Evolutionary conservation across 331 rosid species (phyloP).

Genomic region (Cydonia oblonga): DNA sequence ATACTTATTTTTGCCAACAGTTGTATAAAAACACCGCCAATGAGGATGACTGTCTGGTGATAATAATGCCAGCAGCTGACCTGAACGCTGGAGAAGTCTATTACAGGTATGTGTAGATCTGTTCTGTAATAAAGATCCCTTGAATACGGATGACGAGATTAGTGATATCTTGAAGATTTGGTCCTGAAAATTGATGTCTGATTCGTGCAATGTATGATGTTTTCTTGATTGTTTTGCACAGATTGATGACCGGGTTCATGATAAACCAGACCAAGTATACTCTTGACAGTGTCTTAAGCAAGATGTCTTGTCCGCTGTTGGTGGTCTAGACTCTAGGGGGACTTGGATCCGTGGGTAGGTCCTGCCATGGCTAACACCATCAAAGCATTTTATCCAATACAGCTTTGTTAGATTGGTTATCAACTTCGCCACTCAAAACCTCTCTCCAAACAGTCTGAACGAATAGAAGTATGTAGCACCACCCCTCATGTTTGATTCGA

Average conservation of each 20-base stretch:
- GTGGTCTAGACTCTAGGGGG: slow-evolving; percentile 96
- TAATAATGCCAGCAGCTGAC: slow-evolving; percentile 77
- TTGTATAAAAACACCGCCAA: slow-evolving; percentile 63
- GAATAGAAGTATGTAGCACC: neutral
- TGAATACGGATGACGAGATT: neutral
- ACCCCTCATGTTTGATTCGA: neutral
- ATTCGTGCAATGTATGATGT: neutral
- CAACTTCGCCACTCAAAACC: slow-evolving; percentile 31
- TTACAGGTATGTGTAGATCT: slow-evolving; percentile 43
- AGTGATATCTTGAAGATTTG: neutral
- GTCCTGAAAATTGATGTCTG: neutral
- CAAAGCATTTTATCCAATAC: slow-evolving; percentile 68
- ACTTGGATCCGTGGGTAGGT: slow-evolving; percentile 96
- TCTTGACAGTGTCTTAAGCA: slow-evolving; percentile 46
- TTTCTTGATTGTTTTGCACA: slow-evolving; percentile 17
- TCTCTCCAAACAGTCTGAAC: slow-evolving; percentile 40
- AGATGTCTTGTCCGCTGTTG: slow-evolving; percentile 67
- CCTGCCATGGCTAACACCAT: slow-evolving; percentile 68
- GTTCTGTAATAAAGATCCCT: neutral
- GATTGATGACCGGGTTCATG: slow-evolving; percentile 85
- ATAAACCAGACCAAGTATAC: slow-evolving; percentile 69
- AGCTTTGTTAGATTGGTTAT: slow-evolving; percentile 72
- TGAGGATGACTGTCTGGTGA: slow-evolving; percentile 90
- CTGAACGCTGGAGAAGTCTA: slow-evolving; percentile 91
- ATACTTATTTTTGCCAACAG: slow-evolving; percentile 22